A percentile compares a stretch with the other conserved stretches of the same genome.
Conservation (phyloP, 192 early-diverging fungal genomes). For the Piromyces finnis region DNA sequence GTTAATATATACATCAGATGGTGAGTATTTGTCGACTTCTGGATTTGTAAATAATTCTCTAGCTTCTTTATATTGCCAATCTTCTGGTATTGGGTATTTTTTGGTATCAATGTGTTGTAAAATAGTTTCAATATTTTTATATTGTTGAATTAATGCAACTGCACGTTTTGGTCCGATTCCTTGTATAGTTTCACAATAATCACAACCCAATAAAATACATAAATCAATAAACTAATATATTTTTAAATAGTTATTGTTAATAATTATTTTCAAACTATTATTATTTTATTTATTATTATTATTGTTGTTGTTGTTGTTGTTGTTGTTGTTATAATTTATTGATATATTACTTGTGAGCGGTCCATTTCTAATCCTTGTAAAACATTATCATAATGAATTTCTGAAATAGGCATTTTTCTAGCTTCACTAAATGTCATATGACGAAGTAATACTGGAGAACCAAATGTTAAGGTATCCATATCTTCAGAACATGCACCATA, state of each 20-base stretch:
- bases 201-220: conserved; percentile 92
- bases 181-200: conserved; percentile 89
- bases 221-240: conserved; percentile 78
- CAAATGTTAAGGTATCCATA: conserved; percentile 96
- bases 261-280: neutral
- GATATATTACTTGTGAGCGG: conserved; percentile 49
- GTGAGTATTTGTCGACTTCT: conserved; percentile 48
- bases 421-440: conserved; percentile 84
- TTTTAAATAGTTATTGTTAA: neutral
- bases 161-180: conserved; percentile 82
- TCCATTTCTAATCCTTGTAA: conserved; percentile 59
- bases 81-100: conserved; percentile 61
- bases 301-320: neutral
- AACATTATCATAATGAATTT: conserved; percentile 65
- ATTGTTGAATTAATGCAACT: conserved; percentile 64
- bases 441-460: conserved; percentile 68
- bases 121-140: conserved; percentile 62
- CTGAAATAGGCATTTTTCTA: conserved; percentile 77
- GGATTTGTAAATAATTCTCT: conserved; percentile 71
- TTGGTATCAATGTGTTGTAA: conserved; percentile 55
- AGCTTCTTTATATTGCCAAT: conserved; percentile 83
- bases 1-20: conserved; percentile 40
- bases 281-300: neutral
- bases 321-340: too few relatives aligned
- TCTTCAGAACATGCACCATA: conserved; percentile 93